These are phyloP conservation scores for Leucocoprinus leucothites DNA, from an alignment of 768 basidiomycete genomes.

Conservation along the genomic window DNA sequence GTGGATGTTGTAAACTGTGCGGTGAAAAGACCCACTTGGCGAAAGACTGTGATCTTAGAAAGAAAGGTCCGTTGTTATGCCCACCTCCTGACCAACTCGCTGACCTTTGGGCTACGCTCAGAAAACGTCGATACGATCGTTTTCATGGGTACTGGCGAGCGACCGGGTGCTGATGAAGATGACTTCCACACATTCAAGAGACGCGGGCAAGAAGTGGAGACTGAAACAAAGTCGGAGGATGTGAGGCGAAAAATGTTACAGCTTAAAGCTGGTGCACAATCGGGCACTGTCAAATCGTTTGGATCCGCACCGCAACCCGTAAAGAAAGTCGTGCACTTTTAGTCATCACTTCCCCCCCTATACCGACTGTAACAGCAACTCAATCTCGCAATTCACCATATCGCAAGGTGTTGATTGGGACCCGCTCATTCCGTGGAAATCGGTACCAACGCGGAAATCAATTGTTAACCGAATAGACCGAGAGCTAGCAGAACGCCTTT, in stretches of 20 bases:
- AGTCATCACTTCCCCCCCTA: neutral
- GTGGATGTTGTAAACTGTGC: constrained; percentile 88
- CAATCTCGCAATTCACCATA: no score
- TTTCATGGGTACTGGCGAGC: constrained; percentile 43
- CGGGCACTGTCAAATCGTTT: neutral
- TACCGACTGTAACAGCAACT: no score
- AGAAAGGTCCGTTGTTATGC: constrained; percentile 39
- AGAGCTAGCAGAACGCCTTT: no score
- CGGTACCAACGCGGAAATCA: no score
- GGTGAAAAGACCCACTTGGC: constrained; percentile 83
- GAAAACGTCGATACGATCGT: constrained; percentile 33
- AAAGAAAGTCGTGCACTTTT: constrained; percentile 9
- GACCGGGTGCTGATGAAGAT: constrained; percentile 88
- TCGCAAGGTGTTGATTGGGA: no score
- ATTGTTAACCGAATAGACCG: no score
- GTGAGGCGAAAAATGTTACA: constrained; percentile 30
- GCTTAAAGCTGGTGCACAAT: neutral
- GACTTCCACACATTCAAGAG: constrained; percentile 87
- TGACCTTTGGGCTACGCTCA: constrained; percentile 27
- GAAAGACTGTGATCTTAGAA: constrained; percentile 71
- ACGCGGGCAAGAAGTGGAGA: constrained; percentile 54
- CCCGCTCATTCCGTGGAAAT: no score
- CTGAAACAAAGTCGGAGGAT: constrained; percentile 43
- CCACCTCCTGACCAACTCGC: neutral
- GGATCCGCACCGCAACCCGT: neutral